Conservation (phyloP, 2,329 filamentous ascomycete species). For the Cladosporium halotolerans region DNA sequence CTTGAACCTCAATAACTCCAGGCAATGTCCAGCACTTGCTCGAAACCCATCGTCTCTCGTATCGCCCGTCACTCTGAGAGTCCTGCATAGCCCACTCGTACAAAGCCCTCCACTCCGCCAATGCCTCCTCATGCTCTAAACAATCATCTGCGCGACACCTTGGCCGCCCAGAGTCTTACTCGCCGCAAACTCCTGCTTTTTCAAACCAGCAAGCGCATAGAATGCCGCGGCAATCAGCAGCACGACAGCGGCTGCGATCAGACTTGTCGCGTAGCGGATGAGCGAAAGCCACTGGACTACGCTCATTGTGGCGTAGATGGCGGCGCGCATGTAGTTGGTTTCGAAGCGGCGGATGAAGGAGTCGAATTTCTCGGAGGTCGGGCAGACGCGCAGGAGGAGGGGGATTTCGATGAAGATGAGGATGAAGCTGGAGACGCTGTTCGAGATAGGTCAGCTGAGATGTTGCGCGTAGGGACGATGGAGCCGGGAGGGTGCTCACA, state of each 20-base stretch:
- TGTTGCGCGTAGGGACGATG: too few relatives aligned
- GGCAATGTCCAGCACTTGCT: too few relatives aligned
- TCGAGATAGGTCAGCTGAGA: background rate
- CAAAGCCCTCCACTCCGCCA: background rate
- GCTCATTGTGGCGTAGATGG: conserved; percentile 75
- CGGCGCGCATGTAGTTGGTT: conserved; percentile 94
- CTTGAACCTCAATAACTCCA: too few relatives aligned
- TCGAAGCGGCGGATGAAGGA: conserved; percentile 82
- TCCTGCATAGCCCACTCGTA: background rate
- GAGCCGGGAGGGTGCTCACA: conserved; percentile 32
- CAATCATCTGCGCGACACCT: conserved; percentile 96
- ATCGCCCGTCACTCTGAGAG: too few relatives aligned
- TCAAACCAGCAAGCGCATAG: conserved; percentile 73
- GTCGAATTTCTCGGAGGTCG: conserved; percentile 86
- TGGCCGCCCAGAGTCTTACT: conserved; percentile 95
- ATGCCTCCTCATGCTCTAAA: conserved; percentile 45
- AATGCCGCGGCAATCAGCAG: conserved; percentile 70
- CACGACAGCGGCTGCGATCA: conserved; percentile 82
- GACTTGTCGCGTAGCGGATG: conserved; percentile 55
- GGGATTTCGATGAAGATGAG: conserved; percentile 65
- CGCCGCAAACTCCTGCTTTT: conserved; percentile 78
- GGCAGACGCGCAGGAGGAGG: conserved; percentile 93
- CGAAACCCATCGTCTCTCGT: too few relatives aligned
- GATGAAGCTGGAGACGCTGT: conserved; percentile 43
- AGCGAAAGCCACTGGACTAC: conserved; percentile 79